Evolutionary conservation across 2,329 filamentous ascomycete species (phyloP).

Genomic region (Penicillium sp.): DNA sequence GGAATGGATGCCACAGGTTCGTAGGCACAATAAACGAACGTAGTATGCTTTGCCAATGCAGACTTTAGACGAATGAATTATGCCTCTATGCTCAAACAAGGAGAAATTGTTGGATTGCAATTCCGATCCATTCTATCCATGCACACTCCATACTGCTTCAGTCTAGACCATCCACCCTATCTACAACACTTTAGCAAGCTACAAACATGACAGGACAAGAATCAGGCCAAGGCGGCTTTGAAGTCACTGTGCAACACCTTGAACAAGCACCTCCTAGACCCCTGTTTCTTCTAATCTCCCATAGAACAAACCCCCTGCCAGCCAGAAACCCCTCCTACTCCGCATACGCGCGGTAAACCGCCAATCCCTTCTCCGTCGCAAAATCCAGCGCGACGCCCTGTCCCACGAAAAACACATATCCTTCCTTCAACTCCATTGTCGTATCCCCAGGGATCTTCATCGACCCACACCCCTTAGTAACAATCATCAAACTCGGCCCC

Average conservation of each 20-base stretch:
- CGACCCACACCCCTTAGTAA: slow-evolving; percentile 60
- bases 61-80: too few relatives aligned
- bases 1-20: neutral
- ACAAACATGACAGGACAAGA: neutral
- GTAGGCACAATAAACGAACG: too few relatives aligned
- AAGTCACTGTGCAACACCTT: too few relatives aligned
- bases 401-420: slow-evolving; percentile 68
- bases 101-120: too few relatives aligned
- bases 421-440: slow-evolving; percentile 59
- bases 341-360: slow-evolving; percentile 34
- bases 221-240: neutral
- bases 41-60: too few relatives aligned
- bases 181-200: neutral
- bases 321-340: neutral
- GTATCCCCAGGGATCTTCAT: slow-evolving; percentile 57
- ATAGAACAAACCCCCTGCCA: neutral
- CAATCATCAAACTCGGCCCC: slow-evolving; percentile 66
- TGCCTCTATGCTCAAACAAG: too few relatives aligned
- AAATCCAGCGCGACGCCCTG: slow-evolving; percentile 56
- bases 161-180: neutral
- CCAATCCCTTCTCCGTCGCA: slow-evolving; percentile 46
- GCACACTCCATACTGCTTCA: neutral
- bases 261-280: too few relatives aligned
- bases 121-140: neutral
- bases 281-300: neutral